Conservation (phyloP, 2,329 filamentous ascomycete species). For the Diaporthe ilicicola region DNA sequence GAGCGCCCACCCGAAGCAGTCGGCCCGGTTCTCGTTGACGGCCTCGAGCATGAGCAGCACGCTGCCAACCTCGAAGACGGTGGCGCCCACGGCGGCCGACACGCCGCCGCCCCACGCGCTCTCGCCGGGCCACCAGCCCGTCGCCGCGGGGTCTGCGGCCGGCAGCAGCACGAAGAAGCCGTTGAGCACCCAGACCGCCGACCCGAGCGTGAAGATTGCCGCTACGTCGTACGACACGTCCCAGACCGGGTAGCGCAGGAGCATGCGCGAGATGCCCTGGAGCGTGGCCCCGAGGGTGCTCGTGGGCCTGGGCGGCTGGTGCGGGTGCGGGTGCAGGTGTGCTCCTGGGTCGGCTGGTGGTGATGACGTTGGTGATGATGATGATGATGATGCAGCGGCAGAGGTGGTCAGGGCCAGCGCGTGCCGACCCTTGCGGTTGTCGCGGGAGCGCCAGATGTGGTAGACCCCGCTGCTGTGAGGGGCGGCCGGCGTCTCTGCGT, state of each 20-base stretch:
- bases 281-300: conserved; percentile 39
- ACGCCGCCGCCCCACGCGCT: conserved; percentile 64
- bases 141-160: conserved; percentile 57
- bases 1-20: conserved; percentile 76
- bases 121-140: conserved; percentile 63
- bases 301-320: conserved; percentile 35
- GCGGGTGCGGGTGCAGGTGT: not conserved
- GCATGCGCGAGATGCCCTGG: conserved; percentile 46
- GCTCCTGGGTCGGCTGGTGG: not conserved
- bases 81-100: conserved; percentile 72
- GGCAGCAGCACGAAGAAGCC: conserved; percentile 72
- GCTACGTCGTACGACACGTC: conserved; percentile 54
- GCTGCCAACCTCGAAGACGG: conserved; percentile 71
- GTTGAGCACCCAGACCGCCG: conserved; percentile 64
- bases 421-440: conserved; percentile 54
- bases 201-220: conserved; percentile 48
- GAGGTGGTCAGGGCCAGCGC: conserved; percentile 39
- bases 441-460: conserved; percentile 51
- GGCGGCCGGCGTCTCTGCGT: not conserved
- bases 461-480: conserved; percentile 35
- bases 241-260: conserved; percentile 48
- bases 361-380: too few relatives aligned
- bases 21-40: conserved; percentile 70
- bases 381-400: not conserved
- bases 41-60: conserved; percentile 72